A percentile compares a stretch with the other conserved stretches of the same genome.
Conservation (phyloP, 2,329 filamentous ascomycete genomes). For the Botryosphaeria dothidea region DNA sequence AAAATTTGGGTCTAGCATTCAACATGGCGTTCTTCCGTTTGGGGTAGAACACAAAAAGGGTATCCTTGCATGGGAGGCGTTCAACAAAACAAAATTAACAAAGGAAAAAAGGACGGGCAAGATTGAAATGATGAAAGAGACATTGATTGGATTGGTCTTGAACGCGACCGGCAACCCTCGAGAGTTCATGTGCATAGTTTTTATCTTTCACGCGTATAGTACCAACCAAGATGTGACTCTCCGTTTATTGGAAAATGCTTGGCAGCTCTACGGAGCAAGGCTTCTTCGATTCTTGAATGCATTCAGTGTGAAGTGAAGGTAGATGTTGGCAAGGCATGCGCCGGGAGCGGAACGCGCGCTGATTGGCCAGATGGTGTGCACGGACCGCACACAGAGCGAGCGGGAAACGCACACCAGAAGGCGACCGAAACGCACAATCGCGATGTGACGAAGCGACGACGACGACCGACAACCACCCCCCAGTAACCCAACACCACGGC, state of each 20-base stretch:
- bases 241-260: no score
- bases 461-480: conserved; percentile 7
- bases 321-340: not conserved
- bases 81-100: conserved; percentile 1
- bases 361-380: not conserved
- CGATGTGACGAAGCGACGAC: conserved; percentile 20
- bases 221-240: not conserved
- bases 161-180: not conserved
- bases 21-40: conserved; percentile 36
- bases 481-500: not conserved
- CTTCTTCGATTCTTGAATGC: not conserved
- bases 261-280: no score
- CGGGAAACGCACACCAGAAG: conserved; percentile 12
- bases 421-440: conserved; percentile 13
- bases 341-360: not conserved
- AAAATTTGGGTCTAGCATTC: conserved; percentile 32
- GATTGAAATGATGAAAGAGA: not conserved
- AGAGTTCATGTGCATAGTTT: not conserved
- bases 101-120: not conserved
- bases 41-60: conserved; percentile 15
- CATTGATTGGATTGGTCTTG: not conserved
- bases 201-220: not conserved
- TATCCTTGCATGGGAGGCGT: conserved; percentile 15
- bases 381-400: not conserved
- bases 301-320: not conserved